Base-by-base conservation (phyloP, 768 basidiomycete species). In the Suillus bovinus region DNA sequence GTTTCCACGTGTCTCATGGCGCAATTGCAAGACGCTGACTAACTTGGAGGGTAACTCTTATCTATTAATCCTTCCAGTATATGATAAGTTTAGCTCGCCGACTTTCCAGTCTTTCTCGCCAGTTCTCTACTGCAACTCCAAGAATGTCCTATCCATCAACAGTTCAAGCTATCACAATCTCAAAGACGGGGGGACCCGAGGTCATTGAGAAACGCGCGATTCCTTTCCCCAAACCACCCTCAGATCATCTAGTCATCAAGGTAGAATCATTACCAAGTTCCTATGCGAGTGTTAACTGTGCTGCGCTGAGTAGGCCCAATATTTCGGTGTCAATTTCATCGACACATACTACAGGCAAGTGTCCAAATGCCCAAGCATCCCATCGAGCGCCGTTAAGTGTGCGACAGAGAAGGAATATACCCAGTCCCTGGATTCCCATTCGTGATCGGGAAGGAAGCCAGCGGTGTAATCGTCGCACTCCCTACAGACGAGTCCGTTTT, bases 321-420 rank as follows among this genome's bases (percentile, higher is more conserved):
- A 87, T 67, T 77, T 82, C 10, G 93, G 92, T 8, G 83, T 96
- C 68, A 97, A 97, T 78, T 97, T 91, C 72, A 93, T 90, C 70
- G 90, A 92, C 71, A 87, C 86, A 49, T 96, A 97, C 73, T 86
- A 83, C 70, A 81, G 94, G 85, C 88, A 76, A 73, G 76, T 67
- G 42, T 61, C 67, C 4, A 64, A 68, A n/a, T 62, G 69, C 49
- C 70, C 17, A 17, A 60, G 50, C 20, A 7, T 33, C 50, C 6
- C 20, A 11, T n/a, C 4, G 34, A 38, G 16, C 24, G 6, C 38
- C 66, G 34, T 10, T 53, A 29, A 31, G 20, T 22, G 4, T 50
- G 33, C n/a, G n/a, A 29, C 70, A 89, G 85, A 64, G 73, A 80
- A 65, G 92, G 92, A 0, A 66, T 92, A 17, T 94, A 93, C 71